These are phyloP conservation scores for Aspergillus sp. DNA, from an alignment of 2,329 filamentous ascomycete species.

Conservation along the genomic window DNA sequence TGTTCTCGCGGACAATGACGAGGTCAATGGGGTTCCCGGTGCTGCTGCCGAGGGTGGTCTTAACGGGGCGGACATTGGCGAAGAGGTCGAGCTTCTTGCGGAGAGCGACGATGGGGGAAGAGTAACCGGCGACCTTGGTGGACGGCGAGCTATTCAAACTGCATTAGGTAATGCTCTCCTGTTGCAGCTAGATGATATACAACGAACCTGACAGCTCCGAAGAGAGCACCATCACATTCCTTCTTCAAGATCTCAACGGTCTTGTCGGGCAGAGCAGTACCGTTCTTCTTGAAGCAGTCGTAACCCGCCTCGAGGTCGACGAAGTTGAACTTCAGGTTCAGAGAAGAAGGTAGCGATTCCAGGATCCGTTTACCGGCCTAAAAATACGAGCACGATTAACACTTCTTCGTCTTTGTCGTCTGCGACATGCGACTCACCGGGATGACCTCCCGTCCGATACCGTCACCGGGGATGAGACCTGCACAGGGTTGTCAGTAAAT, in stretches of 20 bases:
- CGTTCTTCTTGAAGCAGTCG: constrained; percentile 88
- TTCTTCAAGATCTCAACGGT: constrained; percentile 85
- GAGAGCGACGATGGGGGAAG: constrained; percentile 91
- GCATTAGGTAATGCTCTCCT: not conserved
- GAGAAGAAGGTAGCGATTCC: constrained; percentile 87
- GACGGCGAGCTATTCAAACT: constrained; percentile 67
- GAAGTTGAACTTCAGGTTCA: constrained; percentile 92
- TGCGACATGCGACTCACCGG: constrained; percentile 53
- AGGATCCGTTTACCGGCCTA: constrained; percentile 80
- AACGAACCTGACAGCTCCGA: constrained; percentile 78
- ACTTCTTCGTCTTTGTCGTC: not conserved
- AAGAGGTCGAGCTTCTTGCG: constrained; percentile 94
- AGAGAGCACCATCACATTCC: constrained; percentile 94
- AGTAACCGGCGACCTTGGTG: constrained; percentile 89
- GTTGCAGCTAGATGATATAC: not conserved
- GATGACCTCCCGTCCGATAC: constrained; percentile 98
- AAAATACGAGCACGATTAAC: constrained; percentile 14
- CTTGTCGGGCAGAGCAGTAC: constrained; percentile 81
- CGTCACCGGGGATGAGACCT: constrained; percentile 97
- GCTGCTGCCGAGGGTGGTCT: constrained; percentile 63
- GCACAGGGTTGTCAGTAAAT: constrained; percentile 19
- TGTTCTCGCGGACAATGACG: constrained; percentile 98
- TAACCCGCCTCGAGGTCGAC: constrained; percentile 90
- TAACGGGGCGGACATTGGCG: constrained; percentile 95
- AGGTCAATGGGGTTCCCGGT: constrained; percentile 73